Base-by-base conservation (phyloP, 2,329 filamentous ascomycete species). In the Phialemonium atrogriseum region DNA sequence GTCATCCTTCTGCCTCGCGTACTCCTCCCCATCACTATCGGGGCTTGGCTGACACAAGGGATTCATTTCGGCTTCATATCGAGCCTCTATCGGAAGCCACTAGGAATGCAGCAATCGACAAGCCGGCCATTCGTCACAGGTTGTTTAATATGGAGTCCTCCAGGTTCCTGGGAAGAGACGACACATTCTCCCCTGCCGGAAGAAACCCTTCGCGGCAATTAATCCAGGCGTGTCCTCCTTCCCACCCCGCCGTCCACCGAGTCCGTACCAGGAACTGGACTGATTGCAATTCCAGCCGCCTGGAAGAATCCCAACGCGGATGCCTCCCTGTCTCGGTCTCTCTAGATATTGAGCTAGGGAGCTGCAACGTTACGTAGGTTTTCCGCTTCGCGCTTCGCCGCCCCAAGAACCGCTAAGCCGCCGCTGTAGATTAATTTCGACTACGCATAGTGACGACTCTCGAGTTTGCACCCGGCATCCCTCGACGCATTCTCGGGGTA, bases 311-410 rank as follows among this genome's bases (percentile, higher is more conserved):
- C 9, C 20, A 19, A 40, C 35, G 34, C n/a, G n/a, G 33, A 32
- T 29, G 28, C 33, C 32, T 41, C 34, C 36, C 41, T 37, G 40
- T 27, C 30, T 39, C 31, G 34, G 24, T n/a, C n/a, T n/a, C n/a
- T n/a, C n/a, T n/a, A n/a, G n/a, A n/a, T n/a, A n/a, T n/a, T n/a
- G n/a, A 27, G 26, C 32, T 27, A 22, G 14, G 22, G 32, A 40
- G 41, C 34, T 44, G 41, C 41, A 46, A 46, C 40, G 40, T 44
- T 44, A 40, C 44, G 18, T 41, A n/a, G n/a, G n/a, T n/a, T n/a
- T n/a, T n/a, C n/a, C n/a, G n/a, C n/a, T n/a, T n/a, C n/a, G n/a
- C n/a, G n/a, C n/a, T n/a, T n/a, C n/a, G n/a, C n/a, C n/a, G n/a
- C n/a, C n/a, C n/a, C n/a, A n/a, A n/a, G n/a, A n/a, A n/a, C n/a